phyloP scores from a whole-genome alignment of 163 green algal species.

The Scenedesmus sp. region DNA sequence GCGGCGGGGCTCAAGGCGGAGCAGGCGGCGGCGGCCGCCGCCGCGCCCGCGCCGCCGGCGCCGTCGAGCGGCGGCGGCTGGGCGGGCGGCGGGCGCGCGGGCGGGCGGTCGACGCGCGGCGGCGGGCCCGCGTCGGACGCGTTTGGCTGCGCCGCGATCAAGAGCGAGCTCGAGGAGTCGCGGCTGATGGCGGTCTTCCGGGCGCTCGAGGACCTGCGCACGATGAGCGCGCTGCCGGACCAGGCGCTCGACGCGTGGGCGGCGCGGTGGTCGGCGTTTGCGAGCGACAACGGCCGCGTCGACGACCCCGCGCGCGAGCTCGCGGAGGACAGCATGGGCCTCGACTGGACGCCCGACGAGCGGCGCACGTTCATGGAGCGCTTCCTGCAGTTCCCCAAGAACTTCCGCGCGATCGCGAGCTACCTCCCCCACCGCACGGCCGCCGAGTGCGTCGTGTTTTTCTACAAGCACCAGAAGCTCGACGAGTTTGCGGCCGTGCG shows the following conservation, averaged over 20 bases:
- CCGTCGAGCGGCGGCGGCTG: neutral
- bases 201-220: conserved; percentile 54
- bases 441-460: conserved; percentile 85
- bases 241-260: conserved; percentile 69
- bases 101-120: neutral
- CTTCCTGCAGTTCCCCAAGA: conserved; percentile 72
- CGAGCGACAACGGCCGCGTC: conserved; percentile 62
- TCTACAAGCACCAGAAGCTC: conserved; percentile 87
- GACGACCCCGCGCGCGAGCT: conserved; percentile 39
- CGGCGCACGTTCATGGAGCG: conserved; percentile 81
- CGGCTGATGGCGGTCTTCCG: conserved; percentile 56
- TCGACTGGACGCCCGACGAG: conserved; percentile 78
- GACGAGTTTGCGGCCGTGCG: conserved; percentile 85
- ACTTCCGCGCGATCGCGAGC: conserved; percentile 80
- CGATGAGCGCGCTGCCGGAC: conserved; percentile 58
- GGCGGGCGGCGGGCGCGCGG: neutral
- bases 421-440: conserved; percentile 74
- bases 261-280: conserved; percentile 56
- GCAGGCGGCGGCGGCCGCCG: conserved; percentile 20
- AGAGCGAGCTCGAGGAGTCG: conserved; percentile 59
- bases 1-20: conserved; percentile 18
- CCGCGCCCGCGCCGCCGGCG: conserved; percentile 11
- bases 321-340: conserved; percentile 27
- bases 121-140: conserved; percentile 14
- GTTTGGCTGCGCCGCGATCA: conserved; percentile 27